These are phyloP conservation scores for Penicillium alfredii DNA, from an alignment of 495 filamentous ascomycete genomes.

Conservation along the genomic window DNA sequence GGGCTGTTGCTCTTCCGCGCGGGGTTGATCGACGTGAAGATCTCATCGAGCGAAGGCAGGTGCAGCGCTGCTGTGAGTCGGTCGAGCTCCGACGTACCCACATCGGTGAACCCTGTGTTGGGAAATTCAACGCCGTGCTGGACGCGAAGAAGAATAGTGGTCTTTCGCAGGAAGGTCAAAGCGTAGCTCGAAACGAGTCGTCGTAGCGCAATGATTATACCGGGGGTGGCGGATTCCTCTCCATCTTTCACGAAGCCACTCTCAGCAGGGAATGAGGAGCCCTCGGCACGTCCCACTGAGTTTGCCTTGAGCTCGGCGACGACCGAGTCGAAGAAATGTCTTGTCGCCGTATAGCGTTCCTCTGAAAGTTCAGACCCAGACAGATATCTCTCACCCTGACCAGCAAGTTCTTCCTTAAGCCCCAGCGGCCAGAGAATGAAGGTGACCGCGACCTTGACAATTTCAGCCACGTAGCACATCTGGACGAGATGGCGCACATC, in stretches of 20 bases:
- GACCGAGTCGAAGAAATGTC: constrained; percentile 38
- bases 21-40: constrained; percentile 50
- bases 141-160: constrained; percentile 74
- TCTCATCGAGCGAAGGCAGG: constrained; percentile 72
- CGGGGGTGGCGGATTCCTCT: constrained; percentile 35
- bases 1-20: constrained; percentile 26
- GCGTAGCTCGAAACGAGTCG: constrained; percentile 70
- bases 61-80: constrained; percentile 69
- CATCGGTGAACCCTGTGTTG: constrained; percentile 56
- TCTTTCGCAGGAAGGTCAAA: constrained; percentile 84
- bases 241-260: constrained; percentile 42
- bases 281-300: constrained; percentile 38
- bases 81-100: constrained; percentile 71
- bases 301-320: constrained; percentile 40
- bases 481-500: constrained; percentile 79
- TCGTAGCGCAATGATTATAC: constrained; percentile 41
- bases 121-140: constrained; percentile 86
- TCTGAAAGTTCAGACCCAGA: constrained; percentile 25
- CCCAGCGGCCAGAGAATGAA: constrained; percentile 41
- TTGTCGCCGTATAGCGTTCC: constrained; percentile 25
- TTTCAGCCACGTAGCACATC: constrained; percentile 86
- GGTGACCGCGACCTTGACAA: constrained; percentile 64
- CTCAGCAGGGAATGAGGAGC: constrained; percentile 37
- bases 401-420: constrained; percentile 36
- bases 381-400: constrained; percentile 29